Evolutionary conservation across 495 filamentous ascomycete species (phyloP).

Genomic region (Xylaria telfairii): DNA sequence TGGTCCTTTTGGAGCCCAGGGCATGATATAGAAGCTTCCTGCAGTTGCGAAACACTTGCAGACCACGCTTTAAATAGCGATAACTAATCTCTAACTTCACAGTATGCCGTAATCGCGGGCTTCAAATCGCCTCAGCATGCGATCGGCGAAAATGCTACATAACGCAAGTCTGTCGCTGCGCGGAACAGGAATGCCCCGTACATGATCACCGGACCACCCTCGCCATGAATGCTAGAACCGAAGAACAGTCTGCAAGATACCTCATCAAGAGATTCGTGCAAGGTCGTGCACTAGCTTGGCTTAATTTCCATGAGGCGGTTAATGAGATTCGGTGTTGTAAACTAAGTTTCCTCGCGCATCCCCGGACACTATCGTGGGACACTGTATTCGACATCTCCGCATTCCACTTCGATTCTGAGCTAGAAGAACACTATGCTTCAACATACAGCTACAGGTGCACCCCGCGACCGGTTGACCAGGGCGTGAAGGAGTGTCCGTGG

Average conservation of each 20-base stretch:
- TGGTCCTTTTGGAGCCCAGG: neutral
- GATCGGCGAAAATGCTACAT: slow-evolving; percentile 26
- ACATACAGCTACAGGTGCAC: neutral
- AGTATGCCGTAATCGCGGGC: slow-evolving; percentile 27
- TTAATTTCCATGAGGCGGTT: slow-evolving; percentile 26
- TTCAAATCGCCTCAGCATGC: slow-evolving; percentile 32
- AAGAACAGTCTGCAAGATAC: neutral
- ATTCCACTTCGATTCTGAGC: slow-evolving; percentile 31
- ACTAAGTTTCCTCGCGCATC: slow-evolving; percentile 28
- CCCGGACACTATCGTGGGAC: slow-evolving; percentile 28
- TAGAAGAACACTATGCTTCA: slow-evolving; percentile 16
- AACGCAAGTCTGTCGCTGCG: slow-evolving; percentile 28
- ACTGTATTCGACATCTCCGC: neutral
- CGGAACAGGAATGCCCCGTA: neutral
- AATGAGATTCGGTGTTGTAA: slow-evolving; percentile 12
- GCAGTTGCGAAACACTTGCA: neutral
- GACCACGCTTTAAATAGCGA: neutral
- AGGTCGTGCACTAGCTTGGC: slow-evolving; percentile 26
- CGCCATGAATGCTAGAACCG: neutral
- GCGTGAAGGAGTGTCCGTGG: neutral
- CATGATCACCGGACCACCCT: neutral
- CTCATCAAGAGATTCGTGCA: slow-evolving; percentile 10
- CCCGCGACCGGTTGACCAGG: neutral
- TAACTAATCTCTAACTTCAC: neutral
- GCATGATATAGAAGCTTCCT: neutral